Conservation (phyloP, 148 eudicot species). For the Diospyros kaki region DNA sequence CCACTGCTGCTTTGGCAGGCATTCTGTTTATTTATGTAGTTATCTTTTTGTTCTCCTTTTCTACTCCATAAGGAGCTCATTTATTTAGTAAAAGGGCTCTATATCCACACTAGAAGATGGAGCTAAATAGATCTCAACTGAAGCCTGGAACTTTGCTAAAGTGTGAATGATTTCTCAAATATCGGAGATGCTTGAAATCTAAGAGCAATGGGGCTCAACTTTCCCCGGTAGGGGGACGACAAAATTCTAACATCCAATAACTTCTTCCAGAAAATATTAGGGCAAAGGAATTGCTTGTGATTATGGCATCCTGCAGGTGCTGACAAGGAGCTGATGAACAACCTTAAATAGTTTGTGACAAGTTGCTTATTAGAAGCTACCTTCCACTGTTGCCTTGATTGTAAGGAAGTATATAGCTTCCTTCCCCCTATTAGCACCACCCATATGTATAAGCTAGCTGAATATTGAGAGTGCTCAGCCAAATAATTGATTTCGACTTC, state of each 20-base stretch:
- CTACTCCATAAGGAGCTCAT: neutral
- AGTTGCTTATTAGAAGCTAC: slow-evolving; percentile 3
- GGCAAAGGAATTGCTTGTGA: too few species aligned
- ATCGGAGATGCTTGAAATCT: neutral
- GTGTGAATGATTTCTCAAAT: too few species aligned
- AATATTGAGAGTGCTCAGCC: too few species aligned
- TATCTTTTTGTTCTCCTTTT: neutral
- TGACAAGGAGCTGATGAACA: neutral
- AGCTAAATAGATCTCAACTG: neutral
- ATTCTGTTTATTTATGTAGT: neutral
- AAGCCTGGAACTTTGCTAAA: neutral
- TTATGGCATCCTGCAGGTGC: neutral
- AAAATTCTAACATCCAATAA: neutral
- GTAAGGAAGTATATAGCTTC: too few species aligned
- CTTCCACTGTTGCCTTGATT: neutral
- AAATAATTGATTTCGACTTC: too few species aligned
- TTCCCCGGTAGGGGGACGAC: too few species aligned
- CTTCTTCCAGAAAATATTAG: too few species aligned
- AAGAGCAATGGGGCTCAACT: slow-evolving; percentile 5
- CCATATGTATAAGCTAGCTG: neutral
- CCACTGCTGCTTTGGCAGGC: neutral
- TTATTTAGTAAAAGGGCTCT: neutral
- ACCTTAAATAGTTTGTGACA: neutral
- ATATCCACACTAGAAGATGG: neutral
- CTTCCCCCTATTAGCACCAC: neutral